A percentile compares a stretch with the other conserved stretches of the same genome.
These are phyloP conservation scores for Phytophthora europaea DNA, from an alignment of 352 stramenopile species.

Conservation along the genomic window DNA sequence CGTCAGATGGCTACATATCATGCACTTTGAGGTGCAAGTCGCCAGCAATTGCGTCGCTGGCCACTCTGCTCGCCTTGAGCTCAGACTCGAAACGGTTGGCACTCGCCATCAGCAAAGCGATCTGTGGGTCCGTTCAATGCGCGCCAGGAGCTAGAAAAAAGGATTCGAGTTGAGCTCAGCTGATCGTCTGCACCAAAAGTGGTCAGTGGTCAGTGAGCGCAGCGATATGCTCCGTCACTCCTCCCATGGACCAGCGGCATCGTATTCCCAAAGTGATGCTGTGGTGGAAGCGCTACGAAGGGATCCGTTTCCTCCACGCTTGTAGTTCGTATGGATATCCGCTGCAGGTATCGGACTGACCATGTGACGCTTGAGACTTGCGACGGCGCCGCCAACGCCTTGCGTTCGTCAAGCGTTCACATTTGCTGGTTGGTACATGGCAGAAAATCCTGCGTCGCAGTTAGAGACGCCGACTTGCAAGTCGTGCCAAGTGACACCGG, in stretches of 20 bases:
- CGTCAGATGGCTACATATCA: constrained; percentile 33
- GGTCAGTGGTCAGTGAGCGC: constrained; percentile 2
- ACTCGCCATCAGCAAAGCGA: constrained; percentile 3
- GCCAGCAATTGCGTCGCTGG: constrained; percentile 34
- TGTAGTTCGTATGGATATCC: constrained; percentile 1
- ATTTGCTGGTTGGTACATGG: not conserved
- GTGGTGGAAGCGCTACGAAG: not conserved
- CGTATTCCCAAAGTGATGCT: constrained; percentile 3
- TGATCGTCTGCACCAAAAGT: constrained; percentile 9
- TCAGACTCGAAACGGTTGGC: constrained; percentile 25
- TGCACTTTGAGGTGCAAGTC: constrained; percentile 2
- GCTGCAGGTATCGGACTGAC: not conserved
- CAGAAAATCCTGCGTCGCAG: constrained; percentile 4
- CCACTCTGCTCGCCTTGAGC: constrained; percentile 29
- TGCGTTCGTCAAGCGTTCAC: constrained; percentile 26
- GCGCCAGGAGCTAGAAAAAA: not conserved
- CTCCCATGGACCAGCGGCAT: not conserved
- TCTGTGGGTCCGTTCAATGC: not conserved
- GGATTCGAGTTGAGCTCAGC: constrained; percentile 6
- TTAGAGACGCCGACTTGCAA: constrained; percentile 1
- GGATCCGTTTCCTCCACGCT: constrained; percentile 13
- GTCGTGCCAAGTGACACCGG: constrained; percentile 9
- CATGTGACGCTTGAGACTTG: constrained; percentile 13
- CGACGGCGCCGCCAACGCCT: constrained; percentile 13
- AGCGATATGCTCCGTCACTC: constrained; percentile 3